phyloP scores from a whole-genome alignment of 805 yeast genomes.

The Debaryomyces tyrocola region DNA sequence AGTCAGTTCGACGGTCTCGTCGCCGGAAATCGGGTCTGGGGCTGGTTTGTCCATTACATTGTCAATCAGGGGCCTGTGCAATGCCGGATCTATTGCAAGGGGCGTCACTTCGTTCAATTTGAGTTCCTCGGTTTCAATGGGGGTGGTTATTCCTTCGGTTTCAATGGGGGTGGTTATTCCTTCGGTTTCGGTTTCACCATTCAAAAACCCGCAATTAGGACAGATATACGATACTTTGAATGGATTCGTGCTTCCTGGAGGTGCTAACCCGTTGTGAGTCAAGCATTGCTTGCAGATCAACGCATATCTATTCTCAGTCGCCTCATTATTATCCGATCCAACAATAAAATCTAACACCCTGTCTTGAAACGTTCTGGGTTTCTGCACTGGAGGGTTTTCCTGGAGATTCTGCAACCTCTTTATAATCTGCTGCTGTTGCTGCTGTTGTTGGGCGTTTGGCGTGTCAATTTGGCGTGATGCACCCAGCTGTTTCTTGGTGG shows the following conservation, averaged over 20 bases:
- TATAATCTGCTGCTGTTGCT: not conserved
- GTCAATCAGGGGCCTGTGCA: no score
- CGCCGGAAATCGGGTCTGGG: no score
- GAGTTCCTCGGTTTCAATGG: no score
- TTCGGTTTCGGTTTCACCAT: conserved; percentile 20
- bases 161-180: no score
- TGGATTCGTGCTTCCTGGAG: conserved; percentile 59
- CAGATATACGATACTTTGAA: conserved; percentile 55
- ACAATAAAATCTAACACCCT: conserved; percentile 37
- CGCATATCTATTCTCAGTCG: conserved; percentile 62
- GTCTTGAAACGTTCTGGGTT: conserved; percentile 31
- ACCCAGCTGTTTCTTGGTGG: not conserved
- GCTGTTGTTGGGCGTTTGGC: not conserved
- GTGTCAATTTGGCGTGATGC: not conserved
- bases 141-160: no score
- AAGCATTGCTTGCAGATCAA: conserved; percentile 67
- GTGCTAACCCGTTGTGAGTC: conserved; percentile 79
- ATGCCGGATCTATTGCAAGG: no score
- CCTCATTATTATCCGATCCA: conserved; percentile 64
- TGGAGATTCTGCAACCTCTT: not conserved
- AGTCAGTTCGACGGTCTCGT: no score
- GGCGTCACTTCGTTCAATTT: no score
- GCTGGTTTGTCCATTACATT: no score
- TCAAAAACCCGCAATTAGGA: conserved; percentile 58
- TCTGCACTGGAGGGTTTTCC: not conserved